Base-by-base conservation (phyloP, 2,329 filamentous ascomycete species). In the Triangularia setosa region DNA sequence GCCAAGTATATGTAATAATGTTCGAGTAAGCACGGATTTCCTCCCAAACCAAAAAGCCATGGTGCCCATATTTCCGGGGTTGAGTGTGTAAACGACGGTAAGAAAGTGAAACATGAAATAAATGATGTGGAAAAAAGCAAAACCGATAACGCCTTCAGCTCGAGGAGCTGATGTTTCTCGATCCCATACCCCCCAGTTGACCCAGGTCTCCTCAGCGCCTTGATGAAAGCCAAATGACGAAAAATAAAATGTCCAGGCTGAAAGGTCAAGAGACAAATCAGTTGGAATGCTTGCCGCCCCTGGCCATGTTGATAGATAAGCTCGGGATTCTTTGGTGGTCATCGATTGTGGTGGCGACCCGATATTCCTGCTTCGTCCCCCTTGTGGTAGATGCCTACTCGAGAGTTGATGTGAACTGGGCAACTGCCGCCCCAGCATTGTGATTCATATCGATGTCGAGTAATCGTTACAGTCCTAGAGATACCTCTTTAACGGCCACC, bases 401-500 rank as follows among this genome's bases (percentile, higher is more conserved):
- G 18, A 2, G 11, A 28, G 4, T 7, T n/a, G 35, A 7, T 40
- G 30, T 18, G 16, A n/a, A 40, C 35, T 40, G 35, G 35, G 35
- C 11, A 14, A 40, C 40, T 48, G 11, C 3, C 12, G 30, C 11
- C 40, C 18, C 30, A 33, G 30, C 12, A 21, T 1, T 0, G 7
- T 21, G 11, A 18, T 48, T 21, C 40, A 9, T 48, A 21, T 8
- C 11, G 9, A 21, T 21, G 40, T 56, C 57, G 58, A 60, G 35
- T 58, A 18, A 28, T 35, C 18, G 21, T 12, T 25, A 16, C n/a
- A 30, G 33, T 54, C 23, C 21, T n/a, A 62, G 21, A 30, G 16
- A 54, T 18, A 7, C 21, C n/a, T 21, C 21, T 55, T 61, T 67
- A 70, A 48, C 63, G 64, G 25, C 73, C 73, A 60, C 75, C 70